Percentiles rank a stretch among this genome's conserved stretches.
These are phyloP conservation scores for Pichia sp. DNA, from an alignment of 1,139 yeast genomes.

Conservation along the genomic window DNA sequence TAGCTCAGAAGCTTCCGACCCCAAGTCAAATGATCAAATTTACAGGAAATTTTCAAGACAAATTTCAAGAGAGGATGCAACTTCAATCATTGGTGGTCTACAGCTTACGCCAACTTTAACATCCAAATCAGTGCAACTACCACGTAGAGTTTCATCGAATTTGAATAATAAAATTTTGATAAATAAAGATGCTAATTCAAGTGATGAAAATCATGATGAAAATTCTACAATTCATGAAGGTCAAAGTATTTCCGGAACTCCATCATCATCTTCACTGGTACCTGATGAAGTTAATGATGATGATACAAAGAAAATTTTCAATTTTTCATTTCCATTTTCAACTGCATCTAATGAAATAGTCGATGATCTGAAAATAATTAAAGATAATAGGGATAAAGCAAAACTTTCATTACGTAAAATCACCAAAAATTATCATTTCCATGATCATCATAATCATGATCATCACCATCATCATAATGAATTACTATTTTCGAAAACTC, in stretches of 20 bases:
- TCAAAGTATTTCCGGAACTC: conserved; percentile 9
- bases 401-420: neutral
- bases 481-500: neutral
- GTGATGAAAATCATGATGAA: neutral
- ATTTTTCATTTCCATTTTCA: conserved; percentile 13
- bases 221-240: conserved; percentile 7
- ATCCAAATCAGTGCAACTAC: neutral
- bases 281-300: neutral
- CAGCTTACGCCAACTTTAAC: conserved; percentile 1
- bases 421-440: neutral
- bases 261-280: neutral
- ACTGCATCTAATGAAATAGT: conserved; percentile 14
- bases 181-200: neutral
- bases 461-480: neutral
- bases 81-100: conserved; percentile 21
- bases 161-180: neutral
- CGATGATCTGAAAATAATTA: neutral
- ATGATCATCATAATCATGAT: neutral
- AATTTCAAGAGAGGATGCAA: conserved; percentile 16
- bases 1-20: neutral
- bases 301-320: conserved; percentile 8
- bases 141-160: neutral
- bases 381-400: neutral
- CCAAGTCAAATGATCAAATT: neutral
- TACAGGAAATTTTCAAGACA: conserved; percentile 4